Conservation (phyloP, 1,284 basidiomycete species). For the Cryptococcus jaspeensis region DNA sequence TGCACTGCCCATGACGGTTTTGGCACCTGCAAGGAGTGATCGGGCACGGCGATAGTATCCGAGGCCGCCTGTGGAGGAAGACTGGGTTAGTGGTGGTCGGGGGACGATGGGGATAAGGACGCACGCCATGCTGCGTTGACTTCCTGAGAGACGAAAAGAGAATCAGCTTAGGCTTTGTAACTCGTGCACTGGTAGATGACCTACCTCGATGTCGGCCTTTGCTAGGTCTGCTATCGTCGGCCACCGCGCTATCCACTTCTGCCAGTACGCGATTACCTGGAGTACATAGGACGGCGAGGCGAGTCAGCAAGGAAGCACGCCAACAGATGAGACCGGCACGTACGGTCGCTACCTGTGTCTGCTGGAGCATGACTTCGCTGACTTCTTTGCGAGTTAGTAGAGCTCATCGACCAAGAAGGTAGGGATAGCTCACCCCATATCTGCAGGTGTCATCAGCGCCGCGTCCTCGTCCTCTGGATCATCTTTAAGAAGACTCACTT, state of each 20-base stretch:
- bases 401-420: background rate
- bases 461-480: background rate
- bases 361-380: constrained; percentile 95
- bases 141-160: constrained; percentile 47
- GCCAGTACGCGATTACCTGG: constrained; percentile 81
- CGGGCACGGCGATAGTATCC: constrained; percentile 89
- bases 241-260: constrained; percentile 78
- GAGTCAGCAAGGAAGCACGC: background rate
- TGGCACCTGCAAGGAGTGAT: constrained; percentile 71
- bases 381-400: constrained; percentile 59
- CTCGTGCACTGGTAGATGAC: background rate
- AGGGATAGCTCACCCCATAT: constrained; percentile 32
- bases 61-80: constrained; percentile 55
- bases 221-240: constrained; percentile 80
- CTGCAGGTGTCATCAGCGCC: constrained; percentile 12
- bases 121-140: constrained; percentile 79
- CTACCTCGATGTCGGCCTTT: constrained; percentile 64
- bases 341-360: constrained; percentile 78
- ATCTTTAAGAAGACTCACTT: constrained; percentile 37
- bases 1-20: constrained; percentile 68
- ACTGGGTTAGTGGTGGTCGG: background rate
- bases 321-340: background rate
- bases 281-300: background rate
- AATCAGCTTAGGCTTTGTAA: background rate
- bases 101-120: background rate